These are phyloP conservation scores for Flueggea neowawraea DNA, from an alignment of 441 rosid genomes.

Conservation along the genomic window DNA sequence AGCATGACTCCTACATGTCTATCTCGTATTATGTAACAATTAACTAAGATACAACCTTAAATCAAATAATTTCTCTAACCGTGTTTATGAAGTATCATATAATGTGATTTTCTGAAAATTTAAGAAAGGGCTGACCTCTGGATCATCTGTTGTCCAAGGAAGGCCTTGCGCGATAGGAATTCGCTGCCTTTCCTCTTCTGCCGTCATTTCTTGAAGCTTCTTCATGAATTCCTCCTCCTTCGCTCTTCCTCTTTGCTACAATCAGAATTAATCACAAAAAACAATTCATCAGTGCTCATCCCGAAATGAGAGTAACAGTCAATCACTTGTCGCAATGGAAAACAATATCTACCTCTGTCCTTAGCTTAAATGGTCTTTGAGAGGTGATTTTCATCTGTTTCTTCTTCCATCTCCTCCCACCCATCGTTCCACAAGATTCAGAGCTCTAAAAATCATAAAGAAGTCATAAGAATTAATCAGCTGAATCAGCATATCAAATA, in stretches of 20 bases:
- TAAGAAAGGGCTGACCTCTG: constrained; percentile 52
- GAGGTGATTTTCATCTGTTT: constrained; percentile 62
- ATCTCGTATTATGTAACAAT: no score
- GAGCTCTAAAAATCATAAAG: constrained; percentile 49
- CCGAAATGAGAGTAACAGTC: not conserved
- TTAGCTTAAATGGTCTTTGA: constrained; percentile 76
- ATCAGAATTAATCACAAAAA: not conserved
- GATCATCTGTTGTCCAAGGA: constrained; percentile 97
- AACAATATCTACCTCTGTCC: constrained; percentile 71
- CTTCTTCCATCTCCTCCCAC: constrained; percentile 73
- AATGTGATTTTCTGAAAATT: no score
- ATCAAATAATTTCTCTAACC: no score
- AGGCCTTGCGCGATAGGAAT: constrained; percentile 94
- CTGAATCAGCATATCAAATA: not conserved
- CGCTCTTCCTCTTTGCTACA: constrained; percentile 79
- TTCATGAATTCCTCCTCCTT: constrained; percentile 86
- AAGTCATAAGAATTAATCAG: not conserved
- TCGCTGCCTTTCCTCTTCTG: constrained; percentile 66
- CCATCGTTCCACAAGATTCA: constrained; percentile 62
- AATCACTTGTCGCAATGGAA: constrained; percentile 1
- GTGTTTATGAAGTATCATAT: no score
- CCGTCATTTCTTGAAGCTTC: constrained; percentile 64
- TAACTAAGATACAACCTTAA: no score
- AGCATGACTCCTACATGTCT: no score
- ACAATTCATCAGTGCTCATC: constrained; percentile 6